Conservation (phyloP, 2,329 filamentous ascomycete genomes). For the Pseudopyricularia javanii region DNA sequence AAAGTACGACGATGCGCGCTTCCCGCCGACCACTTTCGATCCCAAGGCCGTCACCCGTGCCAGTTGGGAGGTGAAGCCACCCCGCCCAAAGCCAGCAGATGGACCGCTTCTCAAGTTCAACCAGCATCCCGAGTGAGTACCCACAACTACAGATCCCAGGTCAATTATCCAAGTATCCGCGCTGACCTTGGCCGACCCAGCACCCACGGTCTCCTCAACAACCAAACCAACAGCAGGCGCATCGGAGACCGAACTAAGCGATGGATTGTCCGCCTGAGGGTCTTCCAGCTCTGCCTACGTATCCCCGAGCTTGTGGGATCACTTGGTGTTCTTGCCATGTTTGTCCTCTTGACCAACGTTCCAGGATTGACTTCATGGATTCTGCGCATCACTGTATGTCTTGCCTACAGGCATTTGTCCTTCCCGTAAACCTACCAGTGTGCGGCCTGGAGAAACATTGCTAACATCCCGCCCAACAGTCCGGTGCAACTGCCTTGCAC, state of each 20-base stretch:
- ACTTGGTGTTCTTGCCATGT: slow-evolving; percentile 58
- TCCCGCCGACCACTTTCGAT: slow-evolving; percentile 55
- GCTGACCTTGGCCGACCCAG: slow-evolving; percentile 17
- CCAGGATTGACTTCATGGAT: slow-evolving; percentile 59
- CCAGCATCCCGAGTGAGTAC: slow-evolving; percentile 68
- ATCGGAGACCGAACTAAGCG: slow-evolving; percentile 61
- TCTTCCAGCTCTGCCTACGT: slow-evolving; percentile 57
- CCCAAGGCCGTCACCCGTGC: slow-evolving; percentile 76
- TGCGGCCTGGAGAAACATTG: neutral
- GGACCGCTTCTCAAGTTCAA: slow-evolving; percentile 77
- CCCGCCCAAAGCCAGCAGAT: slow-evolving; percentile 46
- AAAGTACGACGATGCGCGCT: slow-evolving; percentile 36
- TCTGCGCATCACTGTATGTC: slow-evolving; percentile 60
- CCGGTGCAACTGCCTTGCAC: slow-evolving; percentile 61
- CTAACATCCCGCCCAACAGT: slow-evolving; percentile 33
- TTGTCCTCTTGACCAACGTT: slow-evolving; percentile 63
- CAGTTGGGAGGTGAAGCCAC: slow-evolving; percentile 54
- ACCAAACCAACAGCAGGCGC: slow-evolving; percentile 47
- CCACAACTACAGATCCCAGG: no score
- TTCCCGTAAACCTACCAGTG: no score
- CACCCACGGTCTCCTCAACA: slow-evolving; percentile 50
- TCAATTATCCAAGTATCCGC: neutral
- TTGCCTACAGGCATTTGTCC: no score
- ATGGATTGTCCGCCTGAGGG: slow-evolving; percentile 57
- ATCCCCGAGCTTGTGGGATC: slow-evolving; percentile 56